phyloP scores from a whole-genome alignment of 257 asterid species.

The Nicotiana obtusifolia region DNA sequence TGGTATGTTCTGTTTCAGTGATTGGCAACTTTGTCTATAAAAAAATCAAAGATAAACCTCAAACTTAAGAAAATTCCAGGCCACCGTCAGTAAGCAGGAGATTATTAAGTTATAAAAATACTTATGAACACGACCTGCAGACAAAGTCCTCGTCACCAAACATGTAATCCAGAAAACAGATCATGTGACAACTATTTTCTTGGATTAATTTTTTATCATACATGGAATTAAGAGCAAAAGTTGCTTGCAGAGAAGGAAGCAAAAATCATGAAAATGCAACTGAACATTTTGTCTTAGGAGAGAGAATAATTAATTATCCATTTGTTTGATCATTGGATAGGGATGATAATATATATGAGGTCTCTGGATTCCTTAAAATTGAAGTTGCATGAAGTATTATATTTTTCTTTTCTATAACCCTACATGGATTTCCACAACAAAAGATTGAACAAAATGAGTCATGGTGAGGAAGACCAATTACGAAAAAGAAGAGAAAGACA shows the following conservation, averaged over 20 bases:
- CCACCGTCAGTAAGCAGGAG: not conserved
- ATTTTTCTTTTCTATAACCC: no score
- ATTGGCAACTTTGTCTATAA: not conserved
- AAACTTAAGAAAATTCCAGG: not conserved
- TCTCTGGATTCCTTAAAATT: not conserved
- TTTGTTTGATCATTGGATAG: not conserved
- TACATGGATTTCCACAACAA: no score
- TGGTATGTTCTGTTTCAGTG: slow-evolving; percentile 1
- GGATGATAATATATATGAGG: not conserved
- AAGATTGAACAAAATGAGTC: no score
- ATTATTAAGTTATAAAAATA: not conserved
- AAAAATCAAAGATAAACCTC: not conserved
- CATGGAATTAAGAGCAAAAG: not conserved
- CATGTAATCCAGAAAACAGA: slow-evolving; percentile 6
- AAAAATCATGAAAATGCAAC: not conserved
- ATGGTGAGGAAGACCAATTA: no score
- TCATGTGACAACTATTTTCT: not conserved
- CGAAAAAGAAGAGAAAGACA: no score
- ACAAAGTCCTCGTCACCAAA: not conserved
- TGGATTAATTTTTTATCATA: not conserved
- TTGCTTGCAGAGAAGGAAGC: not conserved
- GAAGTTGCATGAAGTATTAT: not conserved
- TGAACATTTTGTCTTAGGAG: not conserved
- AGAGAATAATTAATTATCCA: not conserved
- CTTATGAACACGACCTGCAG: not conserved